These are phyloP conservation scores for Metarhizium anisopliae DNA, from an alignment of 2,329 filamentous ascomycete genomes.

Conservation along the genomic window DNA sequence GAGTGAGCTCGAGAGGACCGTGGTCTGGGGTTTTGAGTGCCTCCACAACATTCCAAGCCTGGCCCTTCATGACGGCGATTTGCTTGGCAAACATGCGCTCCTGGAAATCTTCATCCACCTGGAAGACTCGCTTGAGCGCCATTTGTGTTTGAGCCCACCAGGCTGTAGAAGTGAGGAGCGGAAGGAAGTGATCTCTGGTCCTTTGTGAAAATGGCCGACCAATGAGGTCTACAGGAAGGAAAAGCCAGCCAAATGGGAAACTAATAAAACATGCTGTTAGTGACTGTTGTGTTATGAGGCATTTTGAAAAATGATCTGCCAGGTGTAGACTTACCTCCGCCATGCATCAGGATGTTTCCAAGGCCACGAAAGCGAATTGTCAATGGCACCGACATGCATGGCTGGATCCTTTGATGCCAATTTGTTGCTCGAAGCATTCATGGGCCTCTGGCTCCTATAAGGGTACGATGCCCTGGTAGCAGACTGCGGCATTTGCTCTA, in stretches of 20 bases:
- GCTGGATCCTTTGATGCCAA: constrained; percentile 40
- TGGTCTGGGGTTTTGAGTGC: constrained; percentile 89
- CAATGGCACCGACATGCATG: constrained; percentile 83
- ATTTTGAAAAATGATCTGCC: neutral
- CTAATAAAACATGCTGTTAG: constrained; percentile 35
- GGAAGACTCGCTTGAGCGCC: constrained; percentile 78
- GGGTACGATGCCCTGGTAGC: constrained; percentile 46
- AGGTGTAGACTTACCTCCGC: constrained; percentile 36
- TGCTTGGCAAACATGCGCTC: constrained; percentile 99
- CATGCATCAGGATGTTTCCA: constrained; percentile 97
- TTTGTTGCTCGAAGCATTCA: constrained; percentile 59
- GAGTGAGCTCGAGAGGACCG: constrained; percentile 84
- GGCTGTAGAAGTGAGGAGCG: constrained; percentile 81
- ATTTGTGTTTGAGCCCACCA: constrained; percentile 97
- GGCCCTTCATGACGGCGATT: constrained; percentile 97
- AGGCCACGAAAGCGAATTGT: constrained; percentile 96
- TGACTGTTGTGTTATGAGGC: constrained; percentile 1
- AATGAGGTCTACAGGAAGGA: constrained; percentile 91
- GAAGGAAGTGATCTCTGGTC: constrained; percentile 91
- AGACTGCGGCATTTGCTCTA: constrained; percentile 31
- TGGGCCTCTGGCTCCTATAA: constrained; percentile 73
- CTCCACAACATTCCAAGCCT: constrained; percentile 98
- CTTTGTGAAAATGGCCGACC: constrained; percentile 92
- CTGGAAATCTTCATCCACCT: constrained; percentile 90
- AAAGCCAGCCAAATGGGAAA: constrained; percentile 98